Base-by-base conservation (phyloP, 148 eudicot genomes). In the Chenopodium suecicum region DNA sequence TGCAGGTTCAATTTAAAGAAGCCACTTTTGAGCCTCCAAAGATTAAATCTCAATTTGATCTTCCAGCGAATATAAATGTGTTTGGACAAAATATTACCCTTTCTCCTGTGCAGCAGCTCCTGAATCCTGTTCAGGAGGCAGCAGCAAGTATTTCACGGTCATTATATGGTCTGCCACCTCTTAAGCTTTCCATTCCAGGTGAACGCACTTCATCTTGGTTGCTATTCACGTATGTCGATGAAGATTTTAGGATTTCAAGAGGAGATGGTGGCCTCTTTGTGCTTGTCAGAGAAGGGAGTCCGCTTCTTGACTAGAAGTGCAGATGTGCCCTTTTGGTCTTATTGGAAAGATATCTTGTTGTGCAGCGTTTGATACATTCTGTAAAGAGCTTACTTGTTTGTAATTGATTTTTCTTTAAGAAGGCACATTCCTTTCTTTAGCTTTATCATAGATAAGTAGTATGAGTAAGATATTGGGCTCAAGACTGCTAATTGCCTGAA, bases 251-350 rank as follows among this genome's bases (percentile, higher is more conserved):
- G 60, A 96, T 96, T 34, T 90, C 99, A 19, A 92, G 98, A 87
- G 99, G 99, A 62, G 99, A 96, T 85, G 99, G 98, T 69, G 97
- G 99, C 76, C 89, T 96, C 63, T 96, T 96, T 78, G 98, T 96
- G 52, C 99, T 96, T 66, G 98, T 88, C 72, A 90, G 91, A 86
- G 97, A 96, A 89, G 99, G 95, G 27, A 94, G 95, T 77, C 84
- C 95, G 25, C 92, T 96, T 80, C 86, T 96, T 47, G 86, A 90
- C 68, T 83, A 88, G 81, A 90, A 84, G 86, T 76, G 2, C 34
- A 4, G 54, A 48, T 73, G 27, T 73, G 27, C 60, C 60, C 60
- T 12, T 48, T 47, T 25, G 60, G 60, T 73, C 11, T 34, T 11
- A 73, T 47, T 73, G 76, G 69, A 34, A 76, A 67, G 52, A 63